Evolutionary conservation across 2,329 filamentous ascomycete species (phyloP).

Genomic region (Stagonosporopsis tanaceti): DNA sequence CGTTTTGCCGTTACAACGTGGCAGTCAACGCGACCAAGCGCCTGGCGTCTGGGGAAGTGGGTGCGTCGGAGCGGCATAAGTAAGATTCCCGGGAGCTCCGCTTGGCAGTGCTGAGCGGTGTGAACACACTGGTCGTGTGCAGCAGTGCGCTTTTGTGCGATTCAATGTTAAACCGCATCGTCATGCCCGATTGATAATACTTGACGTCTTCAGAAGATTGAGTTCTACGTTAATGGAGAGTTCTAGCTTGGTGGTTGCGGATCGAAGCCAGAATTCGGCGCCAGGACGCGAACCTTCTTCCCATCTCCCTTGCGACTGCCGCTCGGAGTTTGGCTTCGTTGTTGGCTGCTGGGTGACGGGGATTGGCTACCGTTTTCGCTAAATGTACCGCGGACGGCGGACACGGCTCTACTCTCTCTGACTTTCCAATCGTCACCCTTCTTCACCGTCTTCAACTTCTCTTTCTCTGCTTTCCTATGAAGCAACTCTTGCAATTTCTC

Average conservation of each 20-base stretch:
- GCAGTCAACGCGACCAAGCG: slow-evolving; percentile 2
- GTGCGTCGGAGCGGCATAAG: background rate
- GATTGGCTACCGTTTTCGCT: slow-evolving; percentile 27
- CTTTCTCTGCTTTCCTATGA: slow-evolving; percentile 44
- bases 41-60: slow-evolving; percentile 18
- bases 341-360: slow-evolving; percentile 22
- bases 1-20: slow-evolving; percentile 8
- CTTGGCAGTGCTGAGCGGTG: slow-evolving; percentile 20
- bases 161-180: background rate
- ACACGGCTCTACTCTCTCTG: slow-evolving; percentile 54
- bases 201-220: background rate
- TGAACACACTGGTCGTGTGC: slow-evolving; percentile 14
- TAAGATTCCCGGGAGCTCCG: slow-evolving; percentile 5
- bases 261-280: slow-evolving; percentile 22
- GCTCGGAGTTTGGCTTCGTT: slow-evolving; percentile 15
- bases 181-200: background rate
- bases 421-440: slow-evolving; percentile 54
- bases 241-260: slow-evolving; percentile 12
- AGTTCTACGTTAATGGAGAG: slow-evolving; percentile 12
- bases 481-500: slow-evolving; percentile 42
- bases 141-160: slow-evolving; percentile 1
- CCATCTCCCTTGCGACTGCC: slow-evolving; percentile 32
- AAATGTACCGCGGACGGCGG: slow-evolving; percentile 46
- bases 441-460: slow-evolving; percentile 44
- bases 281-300: slow-evolving; percentile 43